Percentiles rank a stretch among this genome's conserved stretches.
phyloP scores from a whole-genome alignment of 495 filamentous ascomycete genomes.

The Filosporella fistucella region DNA sequence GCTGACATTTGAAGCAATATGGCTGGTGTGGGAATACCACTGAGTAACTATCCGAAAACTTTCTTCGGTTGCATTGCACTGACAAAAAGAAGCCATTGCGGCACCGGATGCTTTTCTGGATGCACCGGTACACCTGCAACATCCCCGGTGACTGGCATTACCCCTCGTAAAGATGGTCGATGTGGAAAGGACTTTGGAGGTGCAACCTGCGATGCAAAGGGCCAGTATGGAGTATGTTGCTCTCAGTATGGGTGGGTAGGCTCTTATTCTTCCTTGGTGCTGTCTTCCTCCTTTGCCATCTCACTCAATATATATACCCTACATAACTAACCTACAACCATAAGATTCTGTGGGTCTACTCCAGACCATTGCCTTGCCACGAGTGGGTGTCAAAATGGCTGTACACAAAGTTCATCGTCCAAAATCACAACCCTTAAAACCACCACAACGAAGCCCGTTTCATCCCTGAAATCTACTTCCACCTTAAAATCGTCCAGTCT shows the following conservation, averaged over 20 bases:
- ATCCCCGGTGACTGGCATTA: not conserved
- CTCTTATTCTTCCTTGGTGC: not conserved
- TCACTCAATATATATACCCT: conserved; percentile 2
- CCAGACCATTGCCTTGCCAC: conserved; percentile 12
- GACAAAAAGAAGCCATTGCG: conserved; percentile 19
- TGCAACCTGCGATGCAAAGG: conserved; percentile 25
- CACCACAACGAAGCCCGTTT: too few species aligned
- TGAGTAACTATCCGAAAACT: conserved; percentile 1
- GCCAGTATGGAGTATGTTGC: conserved; percentile 26
- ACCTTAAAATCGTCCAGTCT: conserved; percentile 1
- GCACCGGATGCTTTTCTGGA: conserved; percentile 26
- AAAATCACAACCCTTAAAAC: too few species aligned
- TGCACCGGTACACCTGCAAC: conserved; percentile 18
- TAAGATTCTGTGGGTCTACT: conserved; percentile 20
- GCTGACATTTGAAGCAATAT: conserved; percentile 17
- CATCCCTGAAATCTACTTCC: conserved; percentile 3
- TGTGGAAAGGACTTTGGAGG: conserved; percentile 23
- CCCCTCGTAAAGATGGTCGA: conserved; percentile 23
- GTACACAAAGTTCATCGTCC: too few species aligned
- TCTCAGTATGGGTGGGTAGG: conserved; percentile 23
- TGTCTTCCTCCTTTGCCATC: not conserved
- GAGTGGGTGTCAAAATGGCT: conserved; percentile 31
- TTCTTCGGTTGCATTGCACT: not conserved
- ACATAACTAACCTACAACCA: too few species aligned
- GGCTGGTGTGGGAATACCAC: conserved; percentile 29